These are phyloP conservation scores for Fusarium beomiforme DNA, from an alignment of 2,329 filamentous ascomycete species.

Conservation along the genomic window DNA sequence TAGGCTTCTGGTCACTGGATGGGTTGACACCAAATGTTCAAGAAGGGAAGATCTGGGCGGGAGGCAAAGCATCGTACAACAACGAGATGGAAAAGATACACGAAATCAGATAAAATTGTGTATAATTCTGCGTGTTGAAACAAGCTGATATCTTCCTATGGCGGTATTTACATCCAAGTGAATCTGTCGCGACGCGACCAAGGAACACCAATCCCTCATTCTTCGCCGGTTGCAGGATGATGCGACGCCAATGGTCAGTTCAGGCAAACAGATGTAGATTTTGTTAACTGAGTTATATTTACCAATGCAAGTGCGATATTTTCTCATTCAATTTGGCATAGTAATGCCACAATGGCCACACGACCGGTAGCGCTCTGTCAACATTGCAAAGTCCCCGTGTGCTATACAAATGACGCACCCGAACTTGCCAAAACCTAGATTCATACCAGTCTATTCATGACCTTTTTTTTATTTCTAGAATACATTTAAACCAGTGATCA, in stretches of 20 bases:
- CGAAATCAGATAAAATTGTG: not conserved
- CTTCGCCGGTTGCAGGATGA: not conserved
- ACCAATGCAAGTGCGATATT: accelerated
- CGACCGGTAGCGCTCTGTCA: not conserved
- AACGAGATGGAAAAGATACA: too few relatives aligned
- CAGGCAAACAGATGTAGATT: not conserved
- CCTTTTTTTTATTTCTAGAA: not conserved
- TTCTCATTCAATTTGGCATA: not conserved
- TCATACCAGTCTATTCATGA: not conserved
- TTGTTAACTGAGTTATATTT: not conserved
- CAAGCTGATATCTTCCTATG: not conserved
- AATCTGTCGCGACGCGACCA: not conserved
- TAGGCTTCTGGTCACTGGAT: not conserved
- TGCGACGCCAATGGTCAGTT: not conserved
- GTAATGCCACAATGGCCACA: not conserved
- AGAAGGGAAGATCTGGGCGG: too few relatives aligned
- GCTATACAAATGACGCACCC: not conserved
- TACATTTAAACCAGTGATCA: not conserved
- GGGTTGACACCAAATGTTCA: not conserved
- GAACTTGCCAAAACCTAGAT: not conserved
- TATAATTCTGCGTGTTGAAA: not conserved
- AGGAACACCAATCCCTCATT: not conserved
- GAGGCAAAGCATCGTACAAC: not conserved
- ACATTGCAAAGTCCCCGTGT: not conserved
- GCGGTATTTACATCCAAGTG: accelerated